These are phyloP conservation scores for Neocallimastix lanati DNA, from an alignment of 192 early-diverging fungal genomes.

Conservation along the genomic window DNA sequence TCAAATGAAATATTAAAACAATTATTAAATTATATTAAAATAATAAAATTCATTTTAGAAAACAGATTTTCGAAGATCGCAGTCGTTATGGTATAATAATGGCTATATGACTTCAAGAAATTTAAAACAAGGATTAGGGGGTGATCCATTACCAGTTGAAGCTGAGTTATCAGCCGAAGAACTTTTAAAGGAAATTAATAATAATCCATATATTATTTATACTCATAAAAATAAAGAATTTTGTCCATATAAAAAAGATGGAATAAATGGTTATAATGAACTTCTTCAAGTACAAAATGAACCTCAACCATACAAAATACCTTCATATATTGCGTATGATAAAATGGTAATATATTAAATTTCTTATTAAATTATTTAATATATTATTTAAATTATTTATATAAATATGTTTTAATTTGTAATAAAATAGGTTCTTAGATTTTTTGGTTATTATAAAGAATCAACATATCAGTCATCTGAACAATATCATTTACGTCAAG, in stretches of 20 bases:
- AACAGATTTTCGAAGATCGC: neutral
- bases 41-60: neutral
- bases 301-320: neutral
- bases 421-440: constrained; percentile 28
- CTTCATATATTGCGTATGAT: neutral
- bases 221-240: neutral
- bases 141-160: neutral
- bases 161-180: neutral
- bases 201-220: neutral
- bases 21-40: no score
- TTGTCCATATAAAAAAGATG: neutral
- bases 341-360: neutral
- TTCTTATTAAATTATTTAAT: no score
- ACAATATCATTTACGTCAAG: constrained; percentile 38
- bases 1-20: no score
- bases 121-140: neutral
- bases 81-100: neutral
- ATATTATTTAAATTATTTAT: neutral
- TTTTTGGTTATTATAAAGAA: constrained; percentile 45
- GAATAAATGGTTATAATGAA: neutral
- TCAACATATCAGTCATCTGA: constrained; percentile 37
- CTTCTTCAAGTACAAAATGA: neutral
- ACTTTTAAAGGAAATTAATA: neutral
- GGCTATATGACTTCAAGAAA: neutral
- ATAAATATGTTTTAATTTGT: neutral